Conservation (phyloP, 176 grass and related monocot genomes). For the Raddia guianensis region DNA sequence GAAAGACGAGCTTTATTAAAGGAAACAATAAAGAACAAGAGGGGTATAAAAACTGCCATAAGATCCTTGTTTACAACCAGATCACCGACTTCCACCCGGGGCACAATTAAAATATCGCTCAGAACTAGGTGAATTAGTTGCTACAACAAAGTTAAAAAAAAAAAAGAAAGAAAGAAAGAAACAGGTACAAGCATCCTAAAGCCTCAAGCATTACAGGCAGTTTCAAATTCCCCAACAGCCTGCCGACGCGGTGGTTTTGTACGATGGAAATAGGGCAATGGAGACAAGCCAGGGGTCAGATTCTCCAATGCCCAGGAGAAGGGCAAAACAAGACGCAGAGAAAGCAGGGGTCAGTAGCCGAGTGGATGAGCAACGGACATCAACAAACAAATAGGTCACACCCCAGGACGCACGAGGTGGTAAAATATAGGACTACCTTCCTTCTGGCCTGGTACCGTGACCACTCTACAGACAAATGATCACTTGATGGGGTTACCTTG, state of each 20-base stretch:
- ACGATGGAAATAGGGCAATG: not conserved
- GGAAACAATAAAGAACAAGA: conserved; percentile 4
- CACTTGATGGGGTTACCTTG: not conserved
- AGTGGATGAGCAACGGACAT: conserved; percentile 29
- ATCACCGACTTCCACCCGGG: conserved; percentile 19
- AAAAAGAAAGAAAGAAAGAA: too few species aligned
- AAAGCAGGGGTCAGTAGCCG: not conserved
- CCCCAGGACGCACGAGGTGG: not conserved
- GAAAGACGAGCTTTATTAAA: conserved; percentile 17
- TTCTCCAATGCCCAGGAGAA: not conserved
- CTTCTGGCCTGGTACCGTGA: not conserved
- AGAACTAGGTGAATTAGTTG: conserved; percentile 1
- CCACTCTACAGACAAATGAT: conserved; percentile 11
- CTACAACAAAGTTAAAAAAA: conserved; percentile 1
- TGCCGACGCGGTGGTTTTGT: not conserved
- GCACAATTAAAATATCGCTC: conserved; percentile 1
- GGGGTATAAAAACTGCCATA: not conserved
- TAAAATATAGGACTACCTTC: not conserved
- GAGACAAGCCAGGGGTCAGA: conserved; percentile 19
- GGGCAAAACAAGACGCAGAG: not conserved
- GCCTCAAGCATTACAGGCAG: not conserved
- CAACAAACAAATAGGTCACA: conserved; percentile 40
- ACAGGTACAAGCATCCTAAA: not conserved
- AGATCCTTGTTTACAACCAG: conserved; percentile 34
- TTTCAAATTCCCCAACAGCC: not conserved